Evolutionary conservation across 306 rosid species (phyloP).

Genomic region (Quillaja saponaria): DNA sequence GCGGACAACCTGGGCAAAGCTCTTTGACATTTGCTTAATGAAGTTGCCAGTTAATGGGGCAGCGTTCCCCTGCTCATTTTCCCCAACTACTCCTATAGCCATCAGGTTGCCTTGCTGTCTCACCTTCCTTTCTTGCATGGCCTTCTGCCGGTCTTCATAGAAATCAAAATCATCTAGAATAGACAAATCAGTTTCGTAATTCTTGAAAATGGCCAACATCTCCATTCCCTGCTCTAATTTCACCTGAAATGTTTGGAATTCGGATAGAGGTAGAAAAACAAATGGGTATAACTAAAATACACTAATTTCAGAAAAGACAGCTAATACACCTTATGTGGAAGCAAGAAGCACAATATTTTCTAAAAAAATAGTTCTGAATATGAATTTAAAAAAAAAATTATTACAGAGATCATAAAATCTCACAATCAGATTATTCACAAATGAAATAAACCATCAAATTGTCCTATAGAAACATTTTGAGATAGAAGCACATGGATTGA

Average conservation of each 20-base stretch:
- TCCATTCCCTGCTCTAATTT: constrained; percentile 74
- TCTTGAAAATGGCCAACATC: constrained; percentile 74
- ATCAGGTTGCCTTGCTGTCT: constrained; percentile 61
- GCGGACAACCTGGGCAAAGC: constrained; percentile 75
- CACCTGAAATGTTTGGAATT: constrained; percentile 52
- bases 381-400: no score
- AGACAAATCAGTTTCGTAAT: constrained; percentile 66
- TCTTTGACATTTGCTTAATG: constrained; percentile 79
- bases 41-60: constrained; percentile 49
- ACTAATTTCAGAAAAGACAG: background rate
- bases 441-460: no score
- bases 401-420: no score
- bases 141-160: constrained; percentile 83
- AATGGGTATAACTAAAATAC: constrained; percentile 8
- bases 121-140: constrained; percentile 78
- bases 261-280: constrained; percentile 13
- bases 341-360: no score
- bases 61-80: constrained; percentile 55
- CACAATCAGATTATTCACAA: no score
- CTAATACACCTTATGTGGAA: background rate
- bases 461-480: no score
- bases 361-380: no score
- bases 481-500: no score
- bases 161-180: constrained; percentile 82
- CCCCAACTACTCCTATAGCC: constrained; percentile 55